These are phyloP conservation scores for Coprinellus aureogranulatus DNA, from an alignment of 768 basidiomycete species.

Conservation along the genomic window DNA sequence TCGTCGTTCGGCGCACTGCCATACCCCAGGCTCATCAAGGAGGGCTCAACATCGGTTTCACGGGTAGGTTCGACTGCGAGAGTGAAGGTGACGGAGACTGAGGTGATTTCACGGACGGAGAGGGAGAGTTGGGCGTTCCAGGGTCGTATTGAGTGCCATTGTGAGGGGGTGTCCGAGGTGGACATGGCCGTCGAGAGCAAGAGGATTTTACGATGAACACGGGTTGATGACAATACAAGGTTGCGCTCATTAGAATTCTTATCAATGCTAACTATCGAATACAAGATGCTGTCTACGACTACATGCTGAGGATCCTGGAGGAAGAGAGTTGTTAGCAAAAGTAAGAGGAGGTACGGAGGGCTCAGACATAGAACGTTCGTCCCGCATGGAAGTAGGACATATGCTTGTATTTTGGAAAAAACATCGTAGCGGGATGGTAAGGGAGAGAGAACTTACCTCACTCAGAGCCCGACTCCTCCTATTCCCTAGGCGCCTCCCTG, in stretches of 20 bases:
- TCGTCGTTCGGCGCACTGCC: too few relatives aligned
- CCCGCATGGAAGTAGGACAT: conserved; percentile 9
- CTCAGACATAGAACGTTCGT: conserved; percentile 11
- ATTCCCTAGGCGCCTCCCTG: too few relatives aligned
- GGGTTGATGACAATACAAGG: too few relatives aligned
- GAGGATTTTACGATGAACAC: conserved; percentile 3
- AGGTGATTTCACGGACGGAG: conserved; percentile 75
- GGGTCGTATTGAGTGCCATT: conserved; percentile 74
- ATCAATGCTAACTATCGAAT: too few relatives aligned
- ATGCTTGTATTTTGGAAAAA: conserved; percentile 13
- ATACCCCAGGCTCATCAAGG: conserved; percentile 38
- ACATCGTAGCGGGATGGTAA: conserved; percentile 1
- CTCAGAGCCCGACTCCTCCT: too few relatives aligned
- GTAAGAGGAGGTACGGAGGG: neutral
- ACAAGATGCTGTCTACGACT: too few relatives aligned
- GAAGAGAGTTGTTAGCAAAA: neutral
- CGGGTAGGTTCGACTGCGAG: conserved; percentile 50
- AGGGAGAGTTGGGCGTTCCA: conserved; percentile 74
- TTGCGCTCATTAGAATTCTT: too few relatives aligned
- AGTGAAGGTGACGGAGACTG: conserved; percentile 80
- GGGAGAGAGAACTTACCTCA: neutral
- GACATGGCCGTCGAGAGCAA: neutral
- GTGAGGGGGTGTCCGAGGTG: conserved; percentile 18
- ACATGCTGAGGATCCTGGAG: neutral
- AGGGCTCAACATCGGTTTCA: conserved; percentile 33